phyloP scores from a whole-genome alignment of 192 early-diverging fungal species.

The Coemansia sp. region DNA sequence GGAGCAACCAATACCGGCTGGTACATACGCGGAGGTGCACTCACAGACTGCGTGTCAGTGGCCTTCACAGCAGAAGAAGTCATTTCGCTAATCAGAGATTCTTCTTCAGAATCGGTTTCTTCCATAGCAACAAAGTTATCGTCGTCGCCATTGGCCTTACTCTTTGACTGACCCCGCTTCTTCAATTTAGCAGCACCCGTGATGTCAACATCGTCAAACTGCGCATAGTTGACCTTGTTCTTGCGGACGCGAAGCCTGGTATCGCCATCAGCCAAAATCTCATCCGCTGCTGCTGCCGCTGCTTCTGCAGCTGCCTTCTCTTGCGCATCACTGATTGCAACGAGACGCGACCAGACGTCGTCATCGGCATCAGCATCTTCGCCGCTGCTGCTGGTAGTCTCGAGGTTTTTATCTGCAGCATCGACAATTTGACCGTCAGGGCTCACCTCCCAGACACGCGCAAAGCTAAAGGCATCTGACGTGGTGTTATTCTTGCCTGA shows the following conservation, averaged over 20 bases:
- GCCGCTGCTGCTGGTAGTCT: not conserved
- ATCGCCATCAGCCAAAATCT: slow-evolving; percentile 4
- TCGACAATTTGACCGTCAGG: not conserved
- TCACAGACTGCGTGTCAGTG: too few species aligned
- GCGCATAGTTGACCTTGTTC: slow-evolving; percentile 31
- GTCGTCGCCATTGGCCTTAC: not conserved
- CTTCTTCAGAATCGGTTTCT: too few species aligned
- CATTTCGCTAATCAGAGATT: too few species aligned
- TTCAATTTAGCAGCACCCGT: too few species aligned
- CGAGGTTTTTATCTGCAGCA: not conserved
- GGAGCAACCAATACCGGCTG: too few species aligned
- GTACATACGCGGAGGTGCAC: too few species aligned
- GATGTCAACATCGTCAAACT: not conserved
- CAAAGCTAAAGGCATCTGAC: slow-evolving; percentile 13
- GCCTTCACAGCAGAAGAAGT: too few species aligned
- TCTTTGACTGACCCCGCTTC: too few species aligned
- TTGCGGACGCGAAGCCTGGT: slow-evolving; percentile 26
- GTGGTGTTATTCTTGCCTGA: not conserved
- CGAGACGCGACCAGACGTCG: slow-evolving; percentile 23
- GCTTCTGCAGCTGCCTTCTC: not conserved
- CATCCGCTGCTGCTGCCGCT: not conserved
- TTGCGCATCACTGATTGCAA: slow-evolving; percentile 1
- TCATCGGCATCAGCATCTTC: not conserved
- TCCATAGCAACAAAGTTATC: too few species aligned
- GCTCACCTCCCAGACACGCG: slow-evolving; percentile 32